Conservation (phyloP, 2,329 filamentous ascomycete species). For the Phaeoacremonium minimum region DNA sequence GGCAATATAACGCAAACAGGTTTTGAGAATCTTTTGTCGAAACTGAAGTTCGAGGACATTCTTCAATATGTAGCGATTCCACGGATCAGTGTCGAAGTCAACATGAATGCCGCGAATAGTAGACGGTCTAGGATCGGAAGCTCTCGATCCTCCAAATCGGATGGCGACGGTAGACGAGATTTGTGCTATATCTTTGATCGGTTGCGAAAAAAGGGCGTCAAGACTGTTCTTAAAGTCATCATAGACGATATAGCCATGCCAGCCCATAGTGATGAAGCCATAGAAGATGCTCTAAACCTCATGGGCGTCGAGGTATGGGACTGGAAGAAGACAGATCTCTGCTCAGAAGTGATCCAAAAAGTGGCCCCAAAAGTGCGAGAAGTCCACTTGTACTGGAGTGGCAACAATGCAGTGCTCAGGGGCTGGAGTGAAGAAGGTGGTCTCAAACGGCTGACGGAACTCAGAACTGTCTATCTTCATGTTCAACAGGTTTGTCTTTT, state of each 20-base stretch:
- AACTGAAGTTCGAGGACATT: neutral
- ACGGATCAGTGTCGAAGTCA: neutral
- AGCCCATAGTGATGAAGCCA: slow-evolving; percentile 1
- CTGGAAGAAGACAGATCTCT: slow-evolving; percentile 1
- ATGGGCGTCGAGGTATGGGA: neutral
- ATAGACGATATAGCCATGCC: neutral
- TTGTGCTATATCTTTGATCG: neutral
- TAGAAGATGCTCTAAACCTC: neutral
- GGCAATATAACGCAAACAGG: neutral
- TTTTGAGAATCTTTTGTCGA: neutral
- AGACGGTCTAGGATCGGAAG: too few species aligned
- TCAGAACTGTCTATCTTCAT: neutral
- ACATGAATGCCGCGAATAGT: too few species aligned
- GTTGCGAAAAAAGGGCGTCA: slow-evolving; percentile 1
- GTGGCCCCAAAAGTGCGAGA: neutral
- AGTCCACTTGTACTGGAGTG: slow-evolving; percentile 2
- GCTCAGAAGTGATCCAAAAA: neutral
- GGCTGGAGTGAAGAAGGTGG: slow-evolving; percentile 1
- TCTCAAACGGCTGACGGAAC: neutral
- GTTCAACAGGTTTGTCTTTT: neutral
- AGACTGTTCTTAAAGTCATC: neutral
- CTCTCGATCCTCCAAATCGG: neutral
- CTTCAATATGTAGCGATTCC: neutral
- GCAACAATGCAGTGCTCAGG: neutral
- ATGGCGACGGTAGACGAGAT: neutral